Conservation (phyloP, 192 early-diverging fungal genomes). For the Chytriomyces confervae region DNA sequence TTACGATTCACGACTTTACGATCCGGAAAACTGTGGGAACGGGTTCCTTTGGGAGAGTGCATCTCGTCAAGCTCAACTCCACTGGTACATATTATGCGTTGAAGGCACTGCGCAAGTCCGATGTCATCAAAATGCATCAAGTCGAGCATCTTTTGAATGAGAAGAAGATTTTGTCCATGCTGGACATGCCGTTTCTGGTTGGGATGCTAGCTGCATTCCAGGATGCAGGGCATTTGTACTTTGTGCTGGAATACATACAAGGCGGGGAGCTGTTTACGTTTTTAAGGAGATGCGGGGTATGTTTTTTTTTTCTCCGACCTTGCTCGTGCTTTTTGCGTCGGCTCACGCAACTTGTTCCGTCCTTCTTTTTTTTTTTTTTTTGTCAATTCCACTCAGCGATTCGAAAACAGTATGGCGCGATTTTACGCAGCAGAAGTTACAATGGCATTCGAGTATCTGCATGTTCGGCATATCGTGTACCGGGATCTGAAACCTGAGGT, state of each 20-base stretch:
- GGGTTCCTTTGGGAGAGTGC: slow-evolving; percentile 93
- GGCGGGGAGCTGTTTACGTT: slow-evolving; percentile 93
- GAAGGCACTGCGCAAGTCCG: slow-evolving; percentile 87
- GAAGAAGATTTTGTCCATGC: slow-evolving; percentile 80
- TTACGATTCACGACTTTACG: slow-evolving; percentile 20
- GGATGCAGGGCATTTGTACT: slow-evolving; percentile 83
- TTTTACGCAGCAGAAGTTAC: slow-evolving; percentile 37
- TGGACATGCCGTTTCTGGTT: slow-evolving; percentile 87
- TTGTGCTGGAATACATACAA: slow-evolving; percentile 91
- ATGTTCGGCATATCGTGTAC: slow-evolving; percentile 78
- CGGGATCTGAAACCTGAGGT: slow-evolving; percentile 84
- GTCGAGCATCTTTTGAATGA: slow-evolving; percentile 96
- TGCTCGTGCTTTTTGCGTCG: not conserved
- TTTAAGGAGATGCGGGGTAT: slow-evolving; percentile 67
- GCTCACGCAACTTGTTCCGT: too few species aligned
- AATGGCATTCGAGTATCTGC: slow-evolving; percentile 67
- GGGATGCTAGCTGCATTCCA: slow-evolving; percentile 83
- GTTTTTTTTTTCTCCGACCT: not conserved
- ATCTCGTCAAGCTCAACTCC: slow-evolving; percentile 76
- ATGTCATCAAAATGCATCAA: slow-evolving; percentile 88
- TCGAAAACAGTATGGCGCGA: slow-evolving; percentile 30
- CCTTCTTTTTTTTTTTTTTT: not conserved
- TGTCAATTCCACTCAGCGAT: slow-evolving; percentile 18
- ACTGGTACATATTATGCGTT: slow-evolving; percentile 84
- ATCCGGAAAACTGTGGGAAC: slow-evolving; percentile 63